Conservation (phyloP, 139 green algal species). For the Tetraselmis striata region DNA sequence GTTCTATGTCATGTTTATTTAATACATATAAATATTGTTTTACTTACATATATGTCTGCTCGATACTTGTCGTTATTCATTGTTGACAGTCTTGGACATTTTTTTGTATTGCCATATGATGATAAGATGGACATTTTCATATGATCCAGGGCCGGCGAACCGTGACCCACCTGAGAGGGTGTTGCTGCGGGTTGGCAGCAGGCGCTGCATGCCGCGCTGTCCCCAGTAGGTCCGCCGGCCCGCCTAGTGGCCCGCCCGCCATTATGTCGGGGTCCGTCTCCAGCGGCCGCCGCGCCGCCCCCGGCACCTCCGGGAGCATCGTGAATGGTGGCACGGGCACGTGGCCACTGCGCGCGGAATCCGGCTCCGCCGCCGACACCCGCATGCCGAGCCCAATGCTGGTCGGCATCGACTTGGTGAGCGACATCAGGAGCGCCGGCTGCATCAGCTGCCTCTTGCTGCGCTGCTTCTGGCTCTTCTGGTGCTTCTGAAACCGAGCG, state of each 20-base stretch:
- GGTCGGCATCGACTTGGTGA: neutral
- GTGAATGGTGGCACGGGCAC: neutral
- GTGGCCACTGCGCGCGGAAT: neutral
- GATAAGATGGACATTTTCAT: neutral
- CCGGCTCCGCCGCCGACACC: neutral
- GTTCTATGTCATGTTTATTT: too few relatives aligned
- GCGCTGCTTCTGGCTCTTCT: neutral
- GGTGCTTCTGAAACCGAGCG: neutral
- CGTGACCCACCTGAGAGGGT: neutral
- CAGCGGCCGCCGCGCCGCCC: too few relatives aligned
- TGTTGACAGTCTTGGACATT: too few relatives aligned
- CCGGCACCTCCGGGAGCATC: neutral
- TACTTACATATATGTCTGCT: too few relatives aligned
- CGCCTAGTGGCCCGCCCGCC: neutral
- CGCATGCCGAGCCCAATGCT: neutral
- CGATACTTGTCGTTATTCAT: too few relatives aligned
- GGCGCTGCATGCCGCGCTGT: neutral
- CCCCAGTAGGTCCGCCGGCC: neutral
- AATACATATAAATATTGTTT: too few relatives aligned
- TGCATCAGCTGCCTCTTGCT: neutral
- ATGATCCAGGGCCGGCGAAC: neutral
- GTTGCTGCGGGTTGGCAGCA: too few relatives aligned
- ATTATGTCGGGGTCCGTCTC: neutral
- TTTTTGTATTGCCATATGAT: too few relatives aligned
- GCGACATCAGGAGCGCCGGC: neutral